phyloP scores from a whole-genome alignment of 441 rosid species.

The Arabidopsis hybrid region DNA sequence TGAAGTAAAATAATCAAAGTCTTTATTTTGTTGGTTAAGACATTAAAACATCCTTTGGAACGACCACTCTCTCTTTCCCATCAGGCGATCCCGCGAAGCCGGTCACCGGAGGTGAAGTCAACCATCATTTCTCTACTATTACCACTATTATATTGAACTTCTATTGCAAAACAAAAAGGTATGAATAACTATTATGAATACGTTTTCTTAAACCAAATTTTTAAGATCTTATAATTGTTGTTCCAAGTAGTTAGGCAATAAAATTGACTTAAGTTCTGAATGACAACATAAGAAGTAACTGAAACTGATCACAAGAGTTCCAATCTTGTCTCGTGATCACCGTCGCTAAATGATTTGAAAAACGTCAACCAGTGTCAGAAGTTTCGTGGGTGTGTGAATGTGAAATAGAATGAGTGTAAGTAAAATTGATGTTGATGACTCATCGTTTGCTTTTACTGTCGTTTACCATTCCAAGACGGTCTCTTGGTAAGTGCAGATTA shows the following conservation, averaged over 20 bases:
- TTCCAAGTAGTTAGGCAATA: not conserved
- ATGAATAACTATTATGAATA: not conserved
- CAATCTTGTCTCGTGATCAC: not conserved
- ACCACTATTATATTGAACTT: not conserved
- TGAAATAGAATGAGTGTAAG: slow-evolving; percentile 14
- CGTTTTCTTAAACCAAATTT: not conserved
- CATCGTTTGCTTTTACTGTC: slow-evolving; percentile 39
- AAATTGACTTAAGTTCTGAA: too few species aligned
- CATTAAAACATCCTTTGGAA: too few species aligned
- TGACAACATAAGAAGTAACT: not conserved
- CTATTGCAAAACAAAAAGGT: not conserved
- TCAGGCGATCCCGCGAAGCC: too few species aligned
- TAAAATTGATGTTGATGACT: slow-evolving; percentile 21
- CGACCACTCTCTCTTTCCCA: not conserved
- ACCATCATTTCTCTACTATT: too few species aligned
- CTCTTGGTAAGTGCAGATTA: slow-evolving; percentile 29
- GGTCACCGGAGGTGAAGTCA: too few species aligned
- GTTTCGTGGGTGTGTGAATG: slow-evolving; percentile 18
- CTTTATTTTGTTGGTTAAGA: too few species aligned
- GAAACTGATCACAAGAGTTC: slow-evolving; percentile 3
- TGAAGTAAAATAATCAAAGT: slow-evolving; percentile 1
- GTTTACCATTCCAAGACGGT: slow-evolving; percentile 43
- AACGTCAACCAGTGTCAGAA: slow-evolving; percentile 21
- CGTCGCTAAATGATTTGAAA: too few species aligned
- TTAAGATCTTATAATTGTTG: not conserved